Evolutionary conservation across 2,329 filamentous ascomycete species (phyloP), one percentile per base, ranked within the genome.

Genomic region (Venturia pyrina): DNA sequence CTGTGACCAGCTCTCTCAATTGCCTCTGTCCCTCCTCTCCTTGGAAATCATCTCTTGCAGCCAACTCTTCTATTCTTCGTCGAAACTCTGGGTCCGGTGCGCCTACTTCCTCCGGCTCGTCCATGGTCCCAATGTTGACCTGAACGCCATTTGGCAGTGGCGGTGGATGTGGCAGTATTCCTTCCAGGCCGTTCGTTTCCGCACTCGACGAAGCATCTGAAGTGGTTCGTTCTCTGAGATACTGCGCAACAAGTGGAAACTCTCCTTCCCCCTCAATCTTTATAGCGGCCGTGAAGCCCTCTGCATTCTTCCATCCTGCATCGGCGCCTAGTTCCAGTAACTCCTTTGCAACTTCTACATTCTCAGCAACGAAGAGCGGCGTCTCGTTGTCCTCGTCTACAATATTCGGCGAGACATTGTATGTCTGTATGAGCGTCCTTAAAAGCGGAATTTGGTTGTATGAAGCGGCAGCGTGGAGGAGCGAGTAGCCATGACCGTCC

Each of bases 331-430:
- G 81, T 72, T 96, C 91, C 3, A 98, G 85, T 8, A 99, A 81
- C 64, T 88, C 84, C 71, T 85, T 85, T 24, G 93, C 93, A 56
- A 91, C 88, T 4, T 90, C 87, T 62, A 89, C 81, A 0, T 86
- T 90, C 77, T 99, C 95, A 37, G 88, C 87, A n/a, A 92, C 91
- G 73, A 96, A 99, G 5, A 99, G 81, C n/a, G 93, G 89, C 1
- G 93, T 97, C 78, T 99, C 95, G 66, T 87, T 85, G 75, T 99
- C 95, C 75, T 96, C 91, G 74, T 99, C 95, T 70, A 84, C 85
- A 64, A 97, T 80, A 74, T 97, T 88, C 61, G 92, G 85, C 67
- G 93, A 81, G 32, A 93, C 93, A 15, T 86, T 78, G 77, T 93
- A 91, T 43, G 93, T 90, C 60, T 81, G 81, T 37, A 96, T 82